phyloP scores from a whole-genome alignment of 169 alveolate genomes.

The Cryptosporidium baileyi region DNA sequence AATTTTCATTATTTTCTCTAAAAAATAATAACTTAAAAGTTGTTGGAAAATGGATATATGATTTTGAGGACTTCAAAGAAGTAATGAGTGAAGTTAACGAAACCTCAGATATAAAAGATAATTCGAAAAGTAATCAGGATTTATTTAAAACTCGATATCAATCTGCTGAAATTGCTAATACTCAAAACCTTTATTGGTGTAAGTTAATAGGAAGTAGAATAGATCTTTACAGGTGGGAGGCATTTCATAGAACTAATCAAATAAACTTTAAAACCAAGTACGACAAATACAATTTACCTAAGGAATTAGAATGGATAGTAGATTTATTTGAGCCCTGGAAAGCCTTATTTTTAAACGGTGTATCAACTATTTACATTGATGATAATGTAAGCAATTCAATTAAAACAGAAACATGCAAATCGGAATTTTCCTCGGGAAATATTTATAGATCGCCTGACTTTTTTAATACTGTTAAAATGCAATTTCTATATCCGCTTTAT shows the following conservation, averaged over 20 bases:
- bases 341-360: constrained; percentile 19
- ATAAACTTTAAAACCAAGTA: constrained; percentile 8
- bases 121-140: not conserved
- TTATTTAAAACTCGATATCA: constrained; percentile 38
- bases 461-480: constrained; percentile 28
- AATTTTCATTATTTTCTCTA: constrained; percentile 71
- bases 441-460: constrained; percentile 14
- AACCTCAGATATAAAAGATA: not conserved
- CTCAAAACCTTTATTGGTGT: constrained; percentile 73
- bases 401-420: not conserved
- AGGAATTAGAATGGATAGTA: constrained; percentile 39
- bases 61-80: constrained; percentile 67
- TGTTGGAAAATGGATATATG: constrained; percentile 73
- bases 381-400: not conserved
- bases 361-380: constrained; percentile 42
- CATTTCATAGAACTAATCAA: constrained; percentile 39
- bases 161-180: constrained; percentile 70
- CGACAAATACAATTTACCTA: constrained; percentile 11
- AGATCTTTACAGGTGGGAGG: constrained; percentile 72
- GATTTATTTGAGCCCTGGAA: constrained; percentile 69
- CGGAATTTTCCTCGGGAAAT: not conserved
- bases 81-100: constrained; percentile 27
- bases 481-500: constrained; percentile 45
- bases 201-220: constrained; percentile 72
- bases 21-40: constrained; percentile 70